Evolutionary conservation across 208 protist genomes (phyloP), one percentile per base, ranked within the genome.

Genomic region (Histomonas meleagridis): DNA sequence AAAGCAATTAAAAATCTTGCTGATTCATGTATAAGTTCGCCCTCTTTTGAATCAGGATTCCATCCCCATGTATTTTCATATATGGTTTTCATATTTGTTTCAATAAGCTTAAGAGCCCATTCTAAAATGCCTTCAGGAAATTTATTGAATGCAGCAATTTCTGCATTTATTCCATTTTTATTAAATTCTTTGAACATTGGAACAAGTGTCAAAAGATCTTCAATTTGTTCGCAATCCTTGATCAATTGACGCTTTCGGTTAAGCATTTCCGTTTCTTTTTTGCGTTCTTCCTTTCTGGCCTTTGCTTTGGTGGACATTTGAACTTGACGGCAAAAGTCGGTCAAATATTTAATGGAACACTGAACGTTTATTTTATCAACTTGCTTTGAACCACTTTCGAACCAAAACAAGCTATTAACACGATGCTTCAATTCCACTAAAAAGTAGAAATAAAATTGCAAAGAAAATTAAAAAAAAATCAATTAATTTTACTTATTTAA

Each of bases 171-270:
- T 32, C 76, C 76, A 16, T 86, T 86, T 49, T 86, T 86, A 32
- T 86, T 55, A 86, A 51, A 86, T 38, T 51, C 10, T n/a, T 86
- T 51, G 46, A 86, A 86, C 76, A 86, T 86, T 55, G 76, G 76
- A 38, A 86, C 14, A 55, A 43, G 26, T 32, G 38, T 18, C 7
- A 86, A 46, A 51, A 43, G n/a, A 55, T 86, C 76, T 38, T 32
- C n/a, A 5, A 26, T 86, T 86, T 51, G 46, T 32, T 86, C 35
- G 38, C 46, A 40, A 38, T 86, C 76, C 32, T 48, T 43, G 10
- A 51, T 55, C 32, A 18, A 26, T 32, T 48, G 40, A 21, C 23
- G 23, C 26, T 86, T 86, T 43, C 16, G 0, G 32, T 86, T 86
- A 26, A 86, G 23, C 14, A 26, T 26, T 48, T 86, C 76, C 9